Conservation (phyloP, 768 basidiomycete species). For the Termitomyces sp. region DNA sequence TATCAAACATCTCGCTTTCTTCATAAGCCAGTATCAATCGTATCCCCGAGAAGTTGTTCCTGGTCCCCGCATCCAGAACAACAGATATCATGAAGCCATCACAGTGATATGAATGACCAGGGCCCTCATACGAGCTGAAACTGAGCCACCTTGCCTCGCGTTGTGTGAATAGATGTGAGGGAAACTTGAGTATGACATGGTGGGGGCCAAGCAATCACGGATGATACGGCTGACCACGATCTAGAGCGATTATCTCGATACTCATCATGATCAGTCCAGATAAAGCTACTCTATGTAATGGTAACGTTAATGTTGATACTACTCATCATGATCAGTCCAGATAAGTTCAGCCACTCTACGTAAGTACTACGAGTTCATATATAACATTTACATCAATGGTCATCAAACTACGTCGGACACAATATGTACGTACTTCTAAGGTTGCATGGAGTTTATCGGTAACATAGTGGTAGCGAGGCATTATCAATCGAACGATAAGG, state of each 20-base stretch:
- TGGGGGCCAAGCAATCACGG: neutral
- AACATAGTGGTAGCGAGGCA: neutral
- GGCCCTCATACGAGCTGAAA: conserved; percentile 7
- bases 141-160: neutral
- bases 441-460: neutral
- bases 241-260: neutral
- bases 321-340: neutral
- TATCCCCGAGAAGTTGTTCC: conserved; percentile 4
- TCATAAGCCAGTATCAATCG: conserved; percentile 7
- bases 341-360: neutral
- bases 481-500: neutral
- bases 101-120: neutral
- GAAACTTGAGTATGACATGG: neutral
- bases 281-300: neutral
- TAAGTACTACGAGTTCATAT: neutral
- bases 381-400: neutral
- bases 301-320: too few species aligned
- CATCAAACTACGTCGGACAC: neutral
- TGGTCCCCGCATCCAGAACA: conserved; percentile 6
- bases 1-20: conserved; percentile 2
- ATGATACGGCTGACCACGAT: neutral
- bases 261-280: neutral
- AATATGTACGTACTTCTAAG: neutral
- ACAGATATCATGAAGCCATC: conserved; percentile 10
- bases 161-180: neutral